Evolutionary conservation across 371 early-diverging fungal species (phyloP), one percentile per base, ranked within the genome.

Genomic region (Nematocida minor): DNA sequence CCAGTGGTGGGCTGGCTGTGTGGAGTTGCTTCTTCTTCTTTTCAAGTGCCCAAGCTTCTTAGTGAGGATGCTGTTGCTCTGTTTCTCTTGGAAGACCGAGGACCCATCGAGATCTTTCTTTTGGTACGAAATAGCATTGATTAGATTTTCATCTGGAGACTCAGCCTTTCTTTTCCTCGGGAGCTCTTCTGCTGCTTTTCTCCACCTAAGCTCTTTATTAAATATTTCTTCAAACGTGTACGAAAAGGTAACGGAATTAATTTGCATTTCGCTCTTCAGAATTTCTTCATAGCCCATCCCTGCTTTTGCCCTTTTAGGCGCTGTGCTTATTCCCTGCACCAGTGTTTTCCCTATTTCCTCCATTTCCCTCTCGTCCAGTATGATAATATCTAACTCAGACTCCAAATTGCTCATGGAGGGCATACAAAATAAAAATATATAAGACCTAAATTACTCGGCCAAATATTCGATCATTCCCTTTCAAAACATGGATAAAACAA

Each of bases 341-440:
- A 67, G n/a, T 20, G 40, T 44, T 27, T 46, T 67, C 6, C 68
- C 68, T 20, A 69, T 60, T 32, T 69, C 69, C 27, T 69, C 69
- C 7, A 69, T 55, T 32, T 69, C 69, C 27, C 44, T 20, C 18
- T 60, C 55, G 38, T 69, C 60, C 4, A 38, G n/a, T 16, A 60
- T 38, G 25, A 67, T 32, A 18, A 60, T 47, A 60, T 69, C 69
- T 48, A 60, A 29, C 60, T 69, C 69, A 47, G 69, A 69, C 22
- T 60, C 69, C 22, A 69, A 47, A 38, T 34, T 47, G 32, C 69
- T 60, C 69, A 69, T 69, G 44, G 46, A 51, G 46, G 69, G 69
- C 62, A 9, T 20, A 34, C 60, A 69, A 69, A 69, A 69, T 69
- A 69, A 69, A 69, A 69, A 69, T 69, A 69, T 69, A 69, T 69